A percentile compares a stretch with the other conserved stretches of the same genome.
Evolutionary conservation across 495 filamentous ascomycete species (phyloP).

Genomic region (Talaromyces stipitatus): DNA sequence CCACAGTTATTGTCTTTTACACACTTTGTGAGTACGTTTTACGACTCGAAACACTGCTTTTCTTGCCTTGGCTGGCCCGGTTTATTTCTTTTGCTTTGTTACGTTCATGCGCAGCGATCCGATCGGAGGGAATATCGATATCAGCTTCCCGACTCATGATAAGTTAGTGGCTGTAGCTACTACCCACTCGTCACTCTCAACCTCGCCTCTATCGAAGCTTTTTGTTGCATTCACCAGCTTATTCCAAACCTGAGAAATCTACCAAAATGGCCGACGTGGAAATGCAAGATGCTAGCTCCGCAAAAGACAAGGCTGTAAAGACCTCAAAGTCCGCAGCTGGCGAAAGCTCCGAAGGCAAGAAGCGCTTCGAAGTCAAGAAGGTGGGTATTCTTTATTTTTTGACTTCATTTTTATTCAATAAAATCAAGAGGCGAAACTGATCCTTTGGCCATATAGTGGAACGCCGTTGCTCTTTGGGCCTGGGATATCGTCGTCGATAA

Average conservation of each 20-base stretch:
- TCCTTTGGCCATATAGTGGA: conserved; percentile 59
- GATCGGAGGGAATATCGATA: neutral
- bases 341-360: conserved; percentile 63
- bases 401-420: neutral
- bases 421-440: neutral
- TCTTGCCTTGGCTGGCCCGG: neutral
- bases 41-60: neutral
- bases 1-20: no score
- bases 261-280: conserved; percentile 84
- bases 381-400: conserved; percentile 34
- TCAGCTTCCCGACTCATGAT: neutral
- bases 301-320: conserved; percentile 36
- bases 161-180: neutral
- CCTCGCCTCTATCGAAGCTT: neutral
- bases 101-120: neutral
- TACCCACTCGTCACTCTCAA: neutral
- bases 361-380: conserved; percentile 98
- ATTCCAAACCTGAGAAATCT: neutral
- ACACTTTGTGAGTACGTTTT: neutral
- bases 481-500: conserved; percentile 99
- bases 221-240: neutral
- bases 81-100: neutral
- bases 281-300: conserved; percentile 79
- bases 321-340: conserved; percentile 49
- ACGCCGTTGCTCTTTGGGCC: conserved; percentile 97